A percentile compares a stretch with the other conserved stretches of the same genome.
These are phyloP conservation scores for Penicillium sp. DNA, from an alignment of 2,329 filamentous ascomycete genomes.

Conservation along the genomic window DNA sequence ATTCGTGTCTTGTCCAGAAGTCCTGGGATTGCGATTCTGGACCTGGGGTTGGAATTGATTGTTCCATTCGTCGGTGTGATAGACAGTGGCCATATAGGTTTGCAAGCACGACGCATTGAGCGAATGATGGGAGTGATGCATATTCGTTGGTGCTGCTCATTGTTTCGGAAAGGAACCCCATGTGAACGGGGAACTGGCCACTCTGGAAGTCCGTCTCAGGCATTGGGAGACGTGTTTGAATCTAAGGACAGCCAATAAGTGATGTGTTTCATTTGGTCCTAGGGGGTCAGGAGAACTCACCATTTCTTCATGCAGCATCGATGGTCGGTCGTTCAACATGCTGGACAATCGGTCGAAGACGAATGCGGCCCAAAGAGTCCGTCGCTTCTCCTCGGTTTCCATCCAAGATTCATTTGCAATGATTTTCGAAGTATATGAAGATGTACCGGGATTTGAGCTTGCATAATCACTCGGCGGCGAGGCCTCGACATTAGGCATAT, in stretches of 20 bases:
- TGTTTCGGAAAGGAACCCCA: conserved; percentile 1
- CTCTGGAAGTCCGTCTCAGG: conserved; percentile 1
- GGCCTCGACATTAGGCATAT: background rate
- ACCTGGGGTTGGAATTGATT: background rate
- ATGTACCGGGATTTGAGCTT: background rate
- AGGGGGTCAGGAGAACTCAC: background rate
- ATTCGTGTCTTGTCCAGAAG: conserved; percentile 6
- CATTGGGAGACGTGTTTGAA: conserved; percentile 4
- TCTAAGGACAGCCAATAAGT: background rate
- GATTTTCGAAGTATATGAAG: background rate
- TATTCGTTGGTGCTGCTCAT: background rate
- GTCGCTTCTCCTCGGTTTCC: conserved; percentile 2
- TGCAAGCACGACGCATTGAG: conserved; percentile 1
- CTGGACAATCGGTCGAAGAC: conserved; percentile 6
- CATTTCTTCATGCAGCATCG: conserved; percentile 5
- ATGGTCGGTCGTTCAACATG: conserved; percentile 4
- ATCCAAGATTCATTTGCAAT: background rate
- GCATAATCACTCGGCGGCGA: background rate
- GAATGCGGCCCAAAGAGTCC: conserved; percentile 5
- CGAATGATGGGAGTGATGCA: conserved; percentile 1
- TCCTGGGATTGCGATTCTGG: background rate
- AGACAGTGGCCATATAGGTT: conserved; percentile 1
- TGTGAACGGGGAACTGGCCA: background rate
- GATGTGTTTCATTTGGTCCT: background rate
- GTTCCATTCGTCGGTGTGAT: conserved; percentile 1